Evolutionary conservation across 108 stramenopile genomes (phyloP), one percentile per base, ranked within the genome.

Genomic region (Conticribra weissflogii): DNA sequence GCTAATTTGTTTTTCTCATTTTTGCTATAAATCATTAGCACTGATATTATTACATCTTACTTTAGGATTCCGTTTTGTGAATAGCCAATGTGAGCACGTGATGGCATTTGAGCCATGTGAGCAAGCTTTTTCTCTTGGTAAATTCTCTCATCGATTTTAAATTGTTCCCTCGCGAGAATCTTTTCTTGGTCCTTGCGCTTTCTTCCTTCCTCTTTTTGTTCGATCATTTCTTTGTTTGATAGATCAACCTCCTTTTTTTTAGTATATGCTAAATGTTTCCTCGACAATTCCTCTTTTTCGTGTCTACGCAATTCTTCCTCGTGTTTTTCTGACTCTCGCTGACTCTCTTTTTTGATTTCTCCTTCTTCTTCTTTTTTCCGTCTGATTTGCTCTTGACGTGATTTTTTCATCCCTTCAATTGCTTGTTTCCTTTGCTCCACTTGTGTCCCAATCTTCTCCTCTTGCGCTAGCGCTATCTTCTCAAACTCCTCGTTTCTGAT

Each of bases 301-400:
- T 56, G 64, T 21, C 61, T 36, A 14, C 18, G 44, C 44, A 59
- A 22, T 29, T 71, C 59, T n/a, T 59, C 48, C 19, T 65, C 71
- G 8, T 34, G 33, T 19, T 78, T 34, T 21, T 45, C 74, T 7
- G 66, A 58, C 15, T 66, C 74, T 29, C 64, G 30, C 17, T 81
- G 60, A 29, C 54, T 69, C 41, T 76, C 49, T 44, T 55, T 54
- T 12, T 70, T 56, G 15, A 61, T 28, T 24, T 45, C 50, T 48
- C 72, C 65, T 5, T 50, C 59, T 62, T 72, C 79, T n/a, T 58
- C 34, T 48, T 63, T 63, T 41, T 72, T 76, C 71, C 54, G 33
- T 62, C 46, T 71, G 19, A 79, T 74, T 59, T 83, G 83, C 50
- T 80, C 76, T 53, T 79, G 61, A 30, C 78, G 33, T 21, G 75